Conservation (phyloP, 2,329 filamentous ascomycete species). For the Calonectria leucothoes region DNA sequence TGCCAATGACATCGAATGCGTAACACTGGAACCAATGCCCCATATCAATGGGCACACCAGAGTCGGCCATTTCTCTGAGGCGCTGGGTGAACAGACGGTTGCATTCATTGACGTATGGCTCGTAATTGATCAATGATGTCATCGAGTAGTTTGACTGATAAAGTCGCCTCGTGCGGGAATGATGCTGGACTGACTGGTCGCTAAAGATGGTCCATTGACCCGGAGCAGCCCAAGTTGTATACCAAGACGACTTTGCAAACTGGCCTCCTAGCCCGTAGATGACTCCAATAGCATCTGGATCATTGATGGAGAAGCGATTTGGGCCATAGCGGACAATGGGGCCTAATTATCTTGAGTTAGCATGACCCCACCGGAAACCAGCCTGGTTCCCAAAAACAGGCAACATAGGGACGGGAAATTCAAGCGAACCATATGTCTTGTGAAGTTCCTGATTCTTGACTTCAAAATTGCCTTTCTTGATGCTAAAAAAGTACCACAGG, state of each 20-base stretch:
- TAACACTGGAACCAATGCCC: constrained; percentile 52
- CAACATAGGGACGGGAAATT: rapidly evolving
- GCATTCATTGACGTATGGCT: constrained; percentile 48
- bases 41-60: constrained; percentile 40
- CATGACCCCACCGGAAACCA: background rate
- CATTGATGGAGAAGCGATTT: constrained; percentile 58
- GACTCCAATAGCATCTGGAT: constrained; percentile 52
- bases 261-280: constrained; percentile 47
- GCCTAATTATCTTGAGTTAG: constrained; percentile 8
- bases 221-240: constrained; percentile 40
- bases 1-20: constrained; percentile 53
- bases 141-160: constrained; percentile 48
- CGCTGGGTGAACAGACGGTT: constrained; percentile 42
- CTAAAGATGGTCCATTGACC: constrained; percentile 43
- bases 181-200: constrained; percentile 41
- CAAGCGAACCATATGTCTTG: constrained; percentile 40
- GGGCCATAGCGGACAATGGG: constrained; percentile 60
- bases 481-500: constrained; percentile 42
- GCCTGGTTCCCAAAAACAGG: background rate
- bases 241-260: constrained; percentile 50
- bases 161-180: constrained; percentile 41
- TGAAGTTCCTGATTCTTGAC: constrained; percentile 44
- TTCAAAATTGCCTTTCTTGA: constrained; percentile 43
- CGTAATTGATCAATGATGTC: constrained; percentile 48
- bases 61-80: constrained; percentile 40